Conservation (phyloP, 768 basidiomycete species). For the Termitomyces sp. region DNA sequence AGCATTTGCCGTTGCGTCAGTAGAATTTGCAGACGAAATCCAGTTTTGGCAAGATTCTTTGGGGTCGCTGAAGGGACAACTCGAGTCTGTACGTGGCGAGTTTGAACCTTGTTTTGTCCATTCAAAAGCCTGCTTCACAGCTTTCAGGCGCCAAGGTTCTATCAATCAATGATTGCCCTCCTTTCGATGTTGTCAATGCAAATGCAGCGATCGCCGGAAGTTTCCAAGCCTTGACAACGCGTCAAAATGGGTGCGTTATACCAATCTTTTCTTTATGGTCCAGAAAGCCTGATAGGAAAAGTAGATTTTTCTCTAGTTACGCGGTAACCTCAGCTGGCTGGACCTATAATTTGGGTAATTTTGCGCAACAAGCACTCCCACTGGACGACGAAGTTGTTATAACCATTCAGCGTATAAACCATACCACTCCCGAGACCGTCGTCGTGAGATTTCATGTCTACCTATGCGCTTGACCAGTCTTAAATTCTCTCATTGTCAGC, state of each 20-base stretch:
- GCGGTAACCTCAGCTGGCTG: conserved; percentile 31
- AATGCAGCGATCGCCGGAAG: conserved; percentile 49
- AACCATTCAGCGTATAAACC: conserved; percentile 40
- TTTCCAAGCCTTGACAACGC: conserved; percentile 49
- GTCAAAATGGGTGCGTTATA: conserved; percentile 40
- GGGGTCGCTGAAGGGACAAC: conserved; percentile 40
- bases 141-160: conserved; percentile 52
- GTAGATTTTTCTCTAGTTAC: conserved; percentile 46
- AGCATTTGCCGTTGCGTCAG: conserved; percentile 47
- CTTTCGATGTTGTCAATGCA: conserved; percentile 46
- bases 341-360: conserved; percentile 48
- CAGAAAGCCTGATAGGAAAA: background rate
- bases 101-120: background rate
- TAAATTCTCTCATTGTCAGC: conserved; percentile 24
- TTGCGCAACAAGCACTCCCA: conserved; percentile 52
- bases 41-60: conserved; percentile 52
- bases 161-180: conserved; percentile 46
- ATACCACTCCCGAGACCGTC: conserved; percentile 36
- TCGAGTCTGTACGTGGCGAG: conserved; percentile 32
- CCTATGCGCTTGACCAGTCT: background rate
- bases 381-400: conserved; percentile 44
- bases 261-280: background rate
- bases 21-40: conserved; percentile 48
- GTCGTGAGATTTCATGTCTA: conserved; percentile 27
- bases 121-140: conserved; percentile 14